Percentiles rank a stretch among this genome's conserved stretches.
These are phyloP conservation scores for Lizanozyma gosingica DNA, from an alignment of 1,139 yeast genomes.

Conservation along the genomic window DNA sequence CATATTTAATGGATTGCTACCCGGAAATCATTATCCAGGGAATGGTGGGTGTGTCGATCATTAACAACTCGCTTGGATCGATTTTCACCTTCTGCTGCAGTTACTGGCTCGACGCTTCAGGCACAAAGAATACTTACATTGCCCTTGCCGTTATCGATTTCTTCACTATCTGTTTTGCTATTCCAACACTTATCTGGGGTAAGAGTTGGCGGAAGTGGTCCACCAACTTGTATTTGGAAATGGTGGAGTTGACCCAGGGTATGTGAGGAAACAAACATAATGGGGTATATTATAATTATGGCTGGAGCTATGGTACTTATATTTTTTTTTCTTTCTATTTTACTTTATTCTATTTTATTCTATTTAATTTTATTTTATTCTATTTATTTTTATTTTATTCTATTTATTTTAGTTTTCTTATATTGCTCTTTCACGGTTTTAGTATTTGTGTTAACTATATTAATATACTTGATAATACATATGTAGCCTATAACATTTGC, in stretches of 20 bases:
- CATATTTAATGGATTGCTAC: constrained; percentile 32
- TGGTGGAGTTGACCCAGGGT: background rate
- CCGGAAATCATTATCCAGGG: constrained; percentile 31
- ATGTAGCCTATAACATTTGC: too few species aligned
- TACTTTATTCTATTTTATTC: too few species aligned
- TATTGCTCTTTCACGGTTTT: too few species aligned
- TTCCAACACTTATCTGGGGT: constrained; percentile 25
- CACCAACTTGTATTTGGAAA: constrained; percentile 20
- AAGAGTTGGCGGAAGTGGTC: constrained; percentile 28
- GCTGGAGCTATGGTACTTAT: too few species aligned
- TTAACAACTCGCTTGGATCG: constrained; percentile 29
- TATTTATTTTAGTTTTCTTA: too few species aligned
- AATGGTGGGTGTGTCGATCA: constrained; percentile 28
- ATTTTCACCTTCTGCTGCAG: constrained; percentile 33
- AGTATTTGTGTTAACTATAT: too few species aligned
- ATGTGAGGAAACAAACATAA: background rate
- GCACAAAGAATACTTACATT: constrained; percentile 25
- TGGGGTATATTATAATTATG: too few species aligned
- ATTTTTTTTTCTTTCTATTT: too few species aligned
- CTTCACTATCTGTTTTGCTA: constrained; percentile 15
- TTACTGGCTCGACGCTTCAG: constrained; percentile 25
- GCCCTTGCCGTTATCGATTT: constrained; percentile 27
- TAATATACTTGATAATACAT: too few species aligned
- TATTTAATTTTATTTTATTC: too few species aligned
- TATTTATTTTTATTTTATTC: too few species aligned